Conservation (phyloP, 1,139 yeast genomes). For the Pichiaceae sp. region DNA sequence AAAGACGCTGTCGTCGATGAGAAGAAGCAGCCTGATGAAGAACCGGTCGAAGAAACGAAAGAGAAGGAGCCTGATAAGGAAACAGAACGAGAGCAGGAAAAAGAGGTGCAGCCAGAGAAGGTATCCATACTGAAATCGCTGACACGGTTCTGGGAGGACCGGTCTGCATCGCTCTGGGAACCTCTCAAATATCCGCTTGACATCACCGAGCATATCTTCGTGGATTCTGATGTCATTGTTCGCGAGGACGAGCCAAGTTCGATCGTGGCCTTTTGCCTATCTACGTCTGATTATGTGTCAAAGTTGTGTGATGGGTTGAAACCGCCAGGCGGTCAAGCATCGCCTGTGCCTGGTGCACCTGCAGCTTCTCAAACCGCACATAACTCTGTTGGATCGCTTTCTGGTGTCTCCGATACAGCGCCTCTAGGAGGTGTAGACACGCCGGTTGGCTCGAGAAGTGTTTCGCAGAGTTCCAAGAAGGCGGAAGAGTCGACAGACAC, state of each 20-base stretch:
- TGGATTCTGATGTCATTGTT: constrained; percentile 88
- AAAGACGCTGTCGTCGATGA: constrained; percentile 58
- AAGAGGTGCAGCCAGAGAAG: constrained; percentile 39
- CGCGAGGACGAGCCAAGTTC: constrained; percentile 97
- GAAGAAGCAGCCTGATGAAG: background rate
- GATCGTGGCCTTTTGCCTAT: constrained; percentile 83
- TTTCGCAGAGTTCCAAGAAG: background rate
- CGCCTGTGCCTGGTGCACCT: background rate
- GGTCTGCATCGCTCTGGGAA: constrained; percentile 94
- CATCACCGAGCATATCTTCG: constrained; percentile 82
- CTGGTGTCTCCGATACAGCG: background rate
- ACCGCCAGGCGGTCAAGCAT: background rate
- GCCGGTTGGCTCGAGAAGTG: too few relatives aligned
- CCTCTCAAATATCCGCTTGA: constrained; percentile 79
- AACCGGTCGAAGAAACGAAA: constrained; percentile 2
- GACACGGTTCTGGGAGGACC: constrained; percentile 93
- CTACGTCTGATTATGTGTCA: constrained; percentile 65
- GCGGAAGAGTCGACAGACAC: background rate
- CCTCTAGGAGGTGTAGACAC: too few relatives aligned
- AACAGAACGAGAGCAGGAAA: background rate
- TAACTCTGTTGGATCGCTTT: background rate
- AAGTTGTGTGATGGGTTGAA: constrained; percentile 18
- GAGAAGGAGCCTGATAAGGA: constrained; percentile 1
- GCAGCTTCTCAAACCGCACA: background rate
- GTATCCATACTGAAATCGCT: constrained; percentile 75